Evolutionary conservation across 768 basidiomycete genomes (phyloP), one percentile per base, ranked within the genome.

Genomic region (Rhizopogon vinicolor): DNA sequence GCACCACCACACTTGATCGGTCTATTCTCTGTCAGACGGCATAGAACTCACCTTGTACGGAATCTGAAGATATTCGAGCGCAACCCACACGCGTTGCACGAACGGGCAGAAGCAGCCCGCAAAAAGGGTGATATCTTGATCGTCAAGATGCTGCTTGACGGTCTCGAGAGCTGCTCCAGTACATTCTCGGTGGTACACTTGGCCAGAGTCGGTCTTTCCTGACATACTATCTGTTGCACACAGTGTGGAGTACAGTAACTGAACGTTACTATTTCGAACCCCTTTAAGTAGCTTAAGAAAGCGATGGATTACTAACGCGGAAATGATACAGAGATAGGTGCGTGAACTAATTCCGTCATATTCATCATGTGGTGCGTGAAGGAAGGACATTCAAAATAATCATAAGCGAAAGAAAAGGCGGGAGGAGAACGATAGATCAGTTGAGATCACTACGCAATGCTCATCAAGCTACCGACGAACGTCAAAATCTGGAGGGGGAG

Each of bases 401-500:
- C 16, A 49, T 51, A n/a, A 29, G n/a, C n/a, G 31, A 22, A 52
- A 18, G 44, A 33, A 33, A 33, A 41, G 13, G 28, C 29, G 9
- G 7, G 3, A 51, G 31, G 35, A 12, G 25, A 33, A 53, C 13
- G 41, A 16, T n/a, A 37, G 42, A 57, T 53, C 53, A 73, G 41
- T 25, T 25, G 25, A 25, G 25, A 25, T 25, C 25, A 25, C 10
- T 80, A 77, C 2, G 79, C 78, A 53, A 90, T 77, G 64, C 80
- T 84, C 93, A 94, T 93, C 73, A 94, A 78, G 62, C 93, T 93
- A 51, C 91, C 96, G 44, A 95, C 91, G 68, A 98, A 98, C 1
- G 94, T 98, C 72, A 98, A 76, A 64, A 98, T 93, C 92, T 93
- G 62, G 42, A 46, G 28, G 18, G 31, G 41, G 40, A 4, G n/a